Evolutionary conservation across 768 basidiomycete genomes (phyloP), one percentile per base, ranked within the genome.

Genomic region (Pisolithus microcarpus): DNA sequence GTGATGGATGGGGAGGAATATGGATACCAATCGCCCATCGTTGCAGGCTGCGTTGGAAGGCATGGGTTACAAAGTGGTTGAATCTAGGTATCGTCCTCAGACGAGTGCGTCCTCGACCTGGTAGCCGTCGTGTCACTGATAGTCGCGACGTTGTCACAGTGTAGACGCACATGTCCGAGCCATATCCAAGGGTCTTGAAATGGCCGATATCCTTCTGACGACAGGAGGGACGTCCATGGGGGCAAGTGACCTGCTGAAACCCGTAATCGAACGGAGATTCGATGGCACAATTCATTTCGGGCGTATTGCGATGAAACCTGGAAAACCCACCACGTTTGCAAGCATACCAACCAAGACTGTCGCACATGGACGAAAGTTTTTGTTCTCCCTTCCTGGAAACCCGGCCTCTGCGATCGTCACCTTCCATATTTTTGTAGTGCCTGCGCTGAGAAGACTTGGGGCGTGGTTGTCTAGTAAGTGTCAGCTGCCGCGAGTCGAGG

Each of bases 201-300:
- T 64, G 18, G 85, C 88, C 0, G 91, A 94, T 60, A 65, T 95
- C 7, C 63, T 95, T 13, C 68, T 94, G 10, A 87, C 88, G 1
- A 95, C 91, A 1, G 91, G 91, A 10, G 91, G 91, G 4, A 92
- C 91, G 4, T 91, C 88, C 2, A 94, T 94, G 91, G 91, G 91
- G 0, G 78, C 91, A 2, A 82, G 81, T 1, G 91, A 94, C 65
- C 74, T 94, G 19, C 68, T 95, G 38, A 93, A 94, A 65, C 91
- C 91, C 1, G 79, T 92, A 51, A 85, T 95, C 50, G 91, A 95
- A 66, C 79, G 82, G 15, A 75, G 85, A 39, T 77, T 93, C 50
- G 64, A 72, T 16, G 91, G 91, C 0, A 84, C 75, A 7, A 75
- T 92, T 5, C 90, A 93, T 60, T 93, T 95, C 62, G 91, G 91